Evolutionary conservation across 2,329 filamentous ascomycete species (phyloP), one percentile per base, ranked within the genome.

Genomic region (Fusarium fujikuroi): DNA sequence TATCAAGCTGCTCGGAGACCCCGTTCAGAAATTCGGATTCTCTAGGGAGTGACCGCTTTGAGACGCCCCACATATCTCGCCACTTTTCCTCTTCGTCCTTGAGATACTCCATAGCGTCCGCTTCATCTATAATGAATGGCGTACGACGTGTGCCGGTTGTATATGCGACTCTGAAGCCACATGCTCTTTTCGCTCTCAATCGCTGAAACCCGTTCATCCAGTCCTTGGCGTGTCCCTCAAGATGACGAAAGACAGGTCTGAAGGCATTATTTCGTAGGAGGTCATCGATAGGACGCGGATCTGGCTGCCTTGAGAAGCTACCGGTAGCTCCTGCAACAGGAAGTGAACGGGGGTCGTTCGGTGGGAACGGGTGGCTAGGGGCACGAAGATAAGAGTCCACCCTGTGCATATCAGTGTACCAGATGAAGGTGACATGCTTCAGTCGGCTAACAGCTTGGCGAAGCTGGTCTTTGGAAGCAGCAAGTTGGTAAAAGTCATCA

Each of bases 191-290:
- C 12, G 46, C 21, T 32, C 28, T n/a, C 7, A 18, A 3, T 12
- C 16, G 21, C 15, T 18, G 3, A 18, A 32, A 18, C 21, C 28
- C 5, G 10, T 12, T 32, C 15, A 16, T 32, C 46, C 28, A 49
- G 9, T 16, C 21, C 15, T 18, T 11, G 4, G 15, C 21, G 1
- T 3, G 4, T n/a, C 15, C 11, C 23, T 18, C 43, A 28, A 5
- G 14, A 5, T 6, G 7, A 9, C 11, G 10, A 15, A n/a, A 32
- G 7, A 3, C 0, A 30, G 2, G 10, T 10, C 3, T 30, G 8
- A 30, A 30, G 30, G 32, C 6, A 34, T 11, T 32, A 4, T 34
- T 12, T 10, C 23, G 21, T 23, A 19, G 10, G 10, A 3, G 5
- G 18, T 34, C 30, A 16, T 50, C 21, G 21, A 50, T 23, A 16